Conservation (phyloP, 805 yeast genomes). For the Candida alai region DNA sequence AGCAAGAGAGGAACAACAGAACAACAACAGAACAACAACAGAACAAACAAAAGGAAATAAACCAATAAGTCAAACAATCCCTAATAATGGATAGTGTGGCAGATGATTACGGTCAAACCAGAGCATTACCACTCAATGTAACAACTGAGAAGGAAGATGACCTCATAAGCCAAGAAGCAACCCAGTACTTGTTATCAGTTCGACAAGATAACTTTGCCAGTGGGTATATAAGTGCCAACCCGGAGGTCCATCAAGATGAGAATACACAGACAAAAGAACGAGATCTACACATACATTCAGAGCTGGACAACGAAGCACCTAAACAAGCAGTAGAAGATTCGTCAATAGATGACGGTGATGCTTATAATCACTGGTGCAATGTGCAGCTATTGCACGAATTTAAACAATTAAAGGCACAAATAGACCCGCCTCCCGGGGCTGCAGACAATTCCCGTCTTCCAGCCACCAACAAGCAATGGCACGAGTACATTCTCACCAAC, state of each 20-base stretch:
- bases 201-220: too few species aligned
- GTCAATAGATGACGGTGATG: too few species aligned
- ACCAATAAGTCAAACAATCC: too few species aligned
- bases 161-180: slow-evolving; percentile 2
- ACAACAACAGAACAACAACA: too few species aligned
- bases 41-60: too few species aligned
- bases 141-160: slow-evolving; percentile 3
- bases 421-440: slow-evolving; percentile 2
- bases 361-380: too few species aligned
- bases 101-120: too few species aligned
- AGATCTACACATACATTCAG: slow-evolving; percentile 1
- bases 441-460: slow-evolving; percentile 16
- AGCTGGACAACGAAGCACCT: not conserved
- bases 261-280: too few species aligned
- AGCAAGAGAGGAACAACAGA: too few species aligned
- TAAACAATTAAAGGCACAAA: slow-evolving; percentile 1
- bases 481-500: slow-evolving; percentile 23
- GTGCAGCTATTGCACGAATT: not conserved
- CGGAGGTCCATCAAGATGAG: too few species aligned
- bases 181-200: slow-evolving; percentile 23
- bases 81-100: too few species aligned
- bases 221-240: too few species aligned
- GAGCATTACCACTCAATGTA: slow-evolving; percentile 3
- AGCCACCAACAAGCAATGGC: slow-evolving; percentile 27
- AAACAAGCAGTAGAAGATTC: slow-evolving; percentile 7